Percentiles rank a stretch among this genome's conserved stretches.
Evolutionary conservation across 208 protist genomes (phyloP).

Genomic region (Angomonas deanei): DNA sequence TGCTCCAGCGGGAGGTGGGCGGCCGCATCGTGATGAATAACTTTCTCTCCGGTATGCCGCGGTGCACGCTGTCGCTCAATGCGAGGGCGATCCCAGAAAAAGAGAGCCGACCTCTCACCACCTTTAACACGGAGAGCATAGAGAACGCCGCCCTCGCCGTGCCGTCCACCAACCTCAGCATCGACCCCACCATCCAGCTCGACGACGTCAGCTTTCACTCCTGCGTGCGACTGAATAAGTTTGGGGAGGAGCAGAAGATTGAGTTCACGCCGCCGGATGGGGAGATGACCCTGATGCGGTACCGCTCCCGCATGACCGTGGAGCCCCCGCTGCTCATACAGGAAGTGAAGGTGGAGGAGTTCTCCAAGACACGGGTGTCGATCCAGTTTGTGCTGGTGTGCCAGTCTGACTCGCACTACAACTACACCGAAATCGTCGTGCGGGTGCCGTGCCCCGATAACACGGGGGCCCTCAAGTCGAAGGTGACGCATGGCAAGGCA

Average conservation of each 20-base stretch:
- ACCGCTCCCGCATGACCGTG: constrained; percentile 93
- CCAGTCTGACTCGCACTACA: constrained; percentile 26
- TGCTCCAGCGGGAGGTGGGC: constrained; percentile 91
- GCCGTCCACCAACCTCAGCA: neutral
- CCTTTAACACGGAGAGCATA: neutral
- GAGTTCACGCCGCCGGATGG: constrained; percentile 95
- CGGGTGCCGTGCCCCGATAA: constrained; percentile 91
- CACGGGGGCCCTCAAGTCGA: constrained; percentile 84
- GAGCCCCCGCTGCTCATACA: constrained; percentile 93
- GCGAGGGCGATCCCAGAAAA: constrained; percentile 69
- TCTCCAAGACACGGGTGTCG: constrained; percentile 89
- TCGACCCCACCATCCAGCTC: constrained; percentile 22
- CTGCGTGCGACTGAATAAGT: constrained; percentile 94
- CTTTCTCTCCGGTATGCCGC: constrained; percentile 97
- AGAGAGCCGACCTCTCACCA: neutral
- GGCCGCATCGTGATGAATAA: constrained; percentile 95
- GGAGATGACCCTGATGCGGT: constrained; percentile 97
- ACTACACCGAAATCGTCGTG: constrained; percentile 59
- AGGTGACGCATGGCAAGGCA: constrained; percentile 80
- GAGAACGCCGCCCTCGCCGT: neutral
- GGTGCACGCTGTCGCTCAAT: constrained; percentile 97
- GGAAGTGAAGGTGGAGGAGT: constrained; percentile 86
- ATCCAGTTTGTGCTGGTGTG: constrained; percentile 78
- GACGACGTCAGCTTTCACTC: constrained; percentile 98
- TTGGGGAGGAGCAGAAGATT: constrained; percentile 76